Percentiles rank a stretch among this genome's conserved stretches.
Conservation (phyloP, 108 stramenopile species). For the Fragilaria radians region DNA sequence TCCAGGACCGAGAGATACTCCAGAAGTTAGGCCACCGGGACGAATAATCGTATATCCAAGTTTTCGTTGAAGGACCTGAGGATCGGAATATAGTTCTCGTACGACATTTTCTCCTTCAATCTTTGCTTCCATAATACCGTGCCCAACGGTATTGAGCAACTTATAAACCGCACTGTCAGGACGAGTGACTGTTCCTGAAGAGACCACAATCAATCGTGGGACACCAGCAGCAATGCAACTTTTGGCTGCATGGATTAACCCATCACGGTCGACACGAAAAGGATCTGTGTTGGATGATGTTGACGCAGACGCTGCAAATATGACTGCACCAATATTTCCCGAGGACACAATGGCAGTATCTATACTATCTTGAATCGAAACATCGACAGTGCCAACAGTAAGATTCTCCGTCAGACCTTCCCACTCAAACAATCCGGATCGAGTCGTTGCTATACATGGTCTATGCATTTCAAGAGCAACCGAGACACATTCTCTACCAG, state of each 20-base stretch:
- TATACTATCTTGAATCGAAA: conserved; percentile 39
- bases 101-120: conserved; percentile 72
- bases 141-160: conserved; percentile 67
- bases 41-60: conserved; percentile 73
- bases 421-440: conserved; percentile 27
- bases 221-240: conserved; percentile 63
- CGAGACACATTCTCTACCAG: conserved; percentile 33
- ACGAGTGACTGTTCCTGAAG: conserved; percentile 68
- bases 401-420: conserved; percentile 12
- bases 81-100: conserved; percentile 45
- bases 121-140: conserved; percentile 82
- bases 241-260: conserved; percentile 61
- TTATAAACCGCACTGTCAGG: conserved; percentile 67
- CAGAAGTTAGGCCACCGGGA: conserved; percentile 74
- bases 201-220: conserved; percentile 71
- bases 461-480: conserved; percentile 8
- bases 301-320: conserved; percentile 82
- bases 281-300: conserved; percentile 70
- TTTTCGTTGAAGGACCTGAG: conserved; percentile 5
- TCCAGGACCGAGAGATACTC: conserved; percentile 35
- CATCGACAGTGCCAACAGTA: conserved; percentile 37
- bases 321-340: conserved; percentile 50
- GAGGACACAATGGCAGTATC: conserved; percentile 18
- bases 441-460: conserved; percentile 24
- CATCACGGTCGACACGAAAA: conserved; percentile 64